Evolutionary conservation across 352 stramenopile species (phyloP).

Genomic region (Globisporangium takayamanum): DNA sequence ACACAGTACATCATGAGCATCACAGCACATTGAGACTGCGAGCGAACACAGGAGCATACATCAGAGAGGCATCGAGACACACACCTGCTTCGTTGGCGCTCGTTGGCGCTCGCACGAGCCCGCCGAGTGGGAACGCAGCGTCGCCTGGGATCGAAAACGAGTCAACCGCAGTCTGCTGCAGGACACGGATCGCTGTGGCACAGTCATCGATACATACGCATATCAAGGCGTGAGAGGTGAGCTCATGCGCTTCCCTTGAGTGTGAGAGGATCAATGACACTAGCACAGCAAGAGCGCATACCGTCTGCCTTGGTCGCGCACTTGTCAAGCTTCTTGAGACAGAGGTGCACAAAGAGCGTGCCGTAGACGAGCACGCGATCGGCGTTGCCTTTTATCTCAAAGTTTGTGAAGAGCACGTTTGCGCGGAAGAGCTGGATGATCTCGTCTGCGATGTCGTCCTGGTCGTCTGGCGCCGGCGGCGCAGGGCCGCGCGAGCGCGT

Average conservation of each 20-base stretch:
- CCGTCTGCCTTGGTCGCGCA: slow-evolving; percentile 70
- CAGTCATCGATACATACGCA: background rate
- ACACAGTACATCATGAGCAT: background rate
- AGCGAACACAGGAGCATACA: no score
- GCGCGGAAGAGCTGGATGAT: slow-evolving; percentile 90
- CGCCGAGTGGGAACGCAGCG: slow-evolving; percentile 74
- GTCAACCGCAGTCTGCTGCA: slow-evolving; percentile 81
- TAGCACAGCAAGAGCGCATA: slow-evolving; percentile 12
- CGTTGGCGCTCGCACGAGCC: slow-evolving; percentile 64
- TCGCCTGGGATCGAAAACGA: slow-evolving; percentile 86
- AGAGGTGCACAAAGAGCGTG: slow-evolving; percentile 90
- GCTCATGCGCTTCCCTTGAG: no score
- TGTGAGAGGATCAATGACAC: background rate
- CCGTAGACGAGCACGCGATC: slow-evolving; percentile 93
- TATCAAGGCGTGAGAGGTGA: background rate
- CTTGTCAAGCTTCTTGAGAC: slow-evolving; percentile 88
- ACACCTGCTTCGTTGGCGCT: slow-evolving; percentile 73
- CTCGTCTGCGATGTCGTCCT: slow-evolving; percentile 92
- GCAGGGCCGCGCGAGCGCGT: slow-evolving; percentile 83
- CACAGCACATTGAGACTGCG: background rate
- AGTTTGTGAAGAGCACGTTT: slow-evolving; percentile 94
- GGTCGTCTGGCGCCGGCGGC: slow-evolving; percentile 59
- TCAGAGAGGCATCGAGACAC: background rate
- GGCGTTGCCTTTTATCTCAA: slow-evolving; percentile 87
- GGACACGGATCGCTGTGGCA: slow-evolving; percentile 49